phyloP scores from a whole-genome alignment of 164 flowering plant species.

The Protea cynaroides region DNA sequence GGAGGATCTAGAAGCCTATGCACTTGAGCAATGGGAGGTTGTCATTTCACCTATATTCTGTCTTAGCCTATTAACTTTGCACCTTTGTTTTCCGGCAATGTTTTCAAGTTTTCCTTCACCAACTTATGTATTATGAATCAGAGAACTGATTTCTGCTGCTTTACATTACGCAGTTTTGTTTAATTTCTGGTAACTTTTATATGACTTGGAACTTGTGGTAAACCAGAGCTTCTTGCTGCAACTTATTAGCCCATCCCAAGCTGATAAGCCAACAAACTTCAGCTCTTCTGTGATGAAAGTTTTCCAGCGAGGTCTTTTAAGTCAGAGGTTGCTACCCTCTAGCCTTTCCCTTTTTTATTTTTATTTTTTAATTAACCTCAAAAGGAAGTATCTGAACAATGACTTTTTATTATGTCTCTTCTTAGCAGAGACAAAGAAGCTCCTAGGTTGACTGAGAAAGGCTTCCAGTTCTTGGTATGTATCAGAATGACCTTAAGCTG shows the following conservation, averaged over 20 bases:
- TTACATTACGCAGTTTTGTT: slow-evolving; percentile 11
- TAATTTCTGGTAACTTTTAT: slow-evolving; percentile 7
- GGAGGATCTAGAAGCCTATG: slow-evolving; percentile 84
- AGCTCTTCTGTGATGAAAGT: slow-evolving; percentile 85
- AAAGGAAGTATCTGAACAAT: background rate
- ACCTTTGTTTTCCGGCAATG: slow-evolving; percentile 3
- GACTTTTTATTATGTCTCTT: slow-evolving; percentile 7
- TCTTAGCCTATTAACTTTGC: slow-evolving; percentile 4
- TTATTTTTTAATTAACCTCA: no score
- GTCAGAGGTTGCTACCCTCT: slow-evolving; percentile 47
- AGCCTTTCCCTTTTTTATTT: slow-evolving; percentile 5
- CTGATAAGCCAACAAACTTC: slow-evolving; percentile 57
- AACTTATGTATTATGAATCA: slow-evolving; percentile 6
- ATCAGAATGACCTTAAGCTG: slow-evolving; percentile 3
- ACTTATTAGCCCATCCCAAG: slow-evolving; percentile 69
- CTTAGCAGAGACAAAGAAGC: slow-evolving; percentile 71
- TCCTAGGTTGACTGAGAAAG: slow-evolving; percentile 76
- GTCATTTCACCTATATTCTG: slow-evolving; percentile 15
- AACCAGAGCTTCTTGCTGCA: slow-evolving; percentile 84
- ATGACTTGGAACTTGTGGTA: slow-evolving; percentile 22
- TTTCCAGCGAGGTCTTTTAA: slow-evolving; percentile 84
- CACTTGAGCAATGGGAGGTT: slow-evolving; percentile 95
- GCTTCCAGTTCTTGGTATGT: slow-evolving; percentile 92
- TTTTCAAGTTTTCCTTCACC: background rate
- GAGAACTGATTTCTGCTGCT: slow-evolving; percentile 10